Conservation (phyloP, 306 rosid genomes). For the Ochetophila trinervis region DNA sequence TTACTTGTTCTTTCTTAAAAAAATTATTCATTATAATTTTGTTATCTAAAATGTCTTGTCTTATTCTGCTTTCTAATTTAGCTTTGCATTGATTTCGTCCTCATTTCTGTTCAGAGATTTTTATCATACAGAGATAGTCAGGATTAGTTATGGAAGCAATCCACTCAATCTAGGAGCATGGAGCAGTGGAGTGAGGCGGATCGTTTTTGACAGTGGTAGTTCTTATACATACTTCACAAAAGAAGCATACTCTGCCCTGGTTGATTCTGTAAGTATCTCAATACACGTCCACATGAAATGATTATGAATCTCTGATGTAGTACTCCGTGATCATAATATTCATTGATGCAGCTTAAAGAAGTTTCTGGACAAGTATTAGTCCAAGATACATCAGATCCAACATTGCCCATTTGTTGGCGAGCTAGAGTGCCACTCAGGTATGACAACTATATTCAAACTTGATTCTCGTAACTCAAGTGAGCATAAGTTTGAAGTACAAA, state of each 20-base stretch:
- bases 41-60: neutral
- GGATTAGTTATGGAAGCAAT: conserved; percentile 54
- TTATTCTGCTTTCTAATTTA: conserved; percentile 8
- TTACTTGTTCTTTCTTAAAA: no score
- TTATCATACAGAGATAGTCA: conserved; percentile 54
- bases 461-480: no score
- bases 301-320: neutral
- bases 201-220: conserved; percentile 77
- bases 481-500: no score
- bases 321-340: conserved; percentile 4
- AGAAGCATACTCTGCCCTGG: conserved; percentile 54
- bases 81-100: conserved; percentile 15
- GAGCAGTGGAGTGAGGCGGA: conserved; percentile 38
- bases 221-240: conserved; percentile 73
- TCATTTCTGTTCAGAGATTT: conserved; percentile 45
- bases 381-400: conserved; percentile 56
- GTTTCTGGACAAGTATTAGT: conserved; percentile 44
- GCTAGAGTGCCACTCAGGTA: conserved; percentile 55
- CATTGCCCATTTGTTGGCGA: conserved; percentile 74
- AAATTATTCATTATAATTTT: neutral
- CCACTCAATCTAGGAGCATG: conserved; percentile 40
- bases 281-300: conserved; percentile 13
- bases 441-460: neutral
- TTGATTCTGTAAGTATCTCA: conserved; percentile 59
- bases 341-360: conserved; percentile 62